Evolutionary conservation across 106 monocot species (phyloP).

Genomic region (Amphibolis antarctica): DNA sequence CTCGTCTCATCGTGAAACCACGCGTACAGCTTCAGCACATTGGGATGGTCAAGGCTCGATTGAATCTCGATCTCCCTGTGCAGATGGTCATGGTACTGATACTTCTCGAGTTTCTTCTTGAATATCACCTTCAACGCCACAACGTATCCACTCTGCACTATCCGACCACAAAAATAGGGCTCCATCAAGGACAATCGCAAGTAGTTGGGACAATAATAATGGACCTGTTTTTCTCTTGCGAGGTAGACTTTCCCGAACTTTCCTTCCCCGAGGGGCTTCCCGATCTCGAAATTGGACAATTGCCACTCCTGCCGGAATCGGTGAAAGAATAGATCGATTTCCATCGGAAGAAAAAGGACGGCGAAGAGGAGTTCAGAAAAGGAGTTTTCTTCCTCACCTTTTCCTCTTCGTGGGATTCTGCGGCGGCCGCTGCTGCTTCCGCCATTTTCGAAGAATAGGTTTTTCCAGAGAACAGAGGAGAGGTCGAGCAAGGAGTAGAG

Average conservation of each 20-base stretch:
- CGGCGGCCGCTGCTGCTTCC: background rate
- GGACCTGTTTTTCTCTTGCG: constrained; percentile 60
- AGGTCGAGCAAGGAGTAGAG: background rate
- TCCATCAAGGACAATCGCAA: background rate
- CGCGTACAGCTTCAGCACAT: constrained; percentile 67
- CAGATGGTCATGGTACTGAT: constrained; percentile 59
- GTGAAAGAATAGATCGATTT: background rate
- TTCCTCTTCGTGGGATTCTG: background rate
- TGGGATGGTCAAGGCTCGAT: constrained; percentile 52
- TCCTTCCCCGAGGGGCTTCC: constrained; percentile 75
- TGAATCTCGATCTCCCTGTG: constrained; percentile 89
- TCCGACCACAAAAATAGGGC: background rate
- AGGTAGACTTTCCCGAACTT: constrained; percentile 90
- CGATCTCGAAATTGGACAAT: constrained; percentile 77
- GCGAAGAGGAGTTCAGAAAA: background rate
- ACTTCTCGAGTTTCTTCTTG: constrained; percentile 83
- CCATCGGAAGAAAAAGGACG: too few relatives aligned
- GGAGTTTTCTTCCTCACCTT: background rate
- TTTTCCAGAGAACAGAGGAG: background rate
- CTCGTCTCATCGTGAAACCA: constrained; percentile 84
- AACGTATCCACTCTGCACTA: constrained; percentile 55
- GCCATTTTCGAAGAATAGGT: background rate
- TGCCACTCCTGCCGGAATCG: constrained; percentile 35
- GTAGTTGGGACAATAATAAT: background rate
- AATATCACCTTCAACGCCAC: constrained; percentile 81